These are phyloP conservation scores for Apiotrichum montevideense DNA, from an alignment of 1,284 basidiomycete genomes.

Conservation along the genomic window DNA sequence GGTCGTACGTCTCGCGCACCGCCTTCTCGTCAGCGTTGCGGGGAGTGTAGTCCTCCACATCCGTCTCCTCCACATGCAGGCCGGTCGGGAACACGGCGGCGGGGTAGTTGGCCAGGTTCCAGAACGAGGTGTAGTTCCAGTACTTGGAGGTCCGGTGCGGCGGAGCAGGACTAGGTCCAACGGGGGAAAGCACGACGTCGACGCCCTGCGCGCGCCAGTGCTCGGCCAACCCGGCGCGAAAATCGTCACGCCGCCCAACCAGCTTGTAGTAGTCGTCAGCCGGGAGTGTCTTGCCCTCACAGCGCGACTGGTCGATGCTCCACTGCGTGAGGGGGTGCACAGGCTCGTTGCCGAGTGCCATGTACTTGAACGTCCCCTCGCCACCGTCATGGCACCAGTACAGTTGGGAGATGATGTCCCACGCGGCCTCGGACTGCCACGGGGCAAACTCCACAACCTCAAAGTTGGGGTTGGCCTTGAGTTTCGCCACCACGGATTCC, in stretches of 20 bases:
- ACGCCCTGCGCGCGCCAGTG: slow-evolving; percentile 27
- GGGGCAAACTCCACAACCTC: slow-evolving; percentile 31
- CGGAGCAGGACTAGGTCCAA: slow-evolving; percentile 35
- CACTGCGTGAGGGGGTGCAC: slow-evolving; percentile 36
- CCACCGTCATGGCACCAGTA: slow-evolving; percentile 42
- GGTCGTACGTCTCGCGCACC: slow-evolving; percentile 24
- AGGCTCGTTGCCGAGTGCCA: slow-evolving; percentile 29
- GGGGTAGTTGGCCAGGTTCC: slow-evolving; percentile 65
- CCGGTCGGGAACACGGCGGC: slow-evolving; percentile 63
- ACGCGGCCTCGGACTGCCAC: slow-evolving; percentile 17
- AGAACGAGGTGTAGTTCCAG: slow-evolving; percentile 57
- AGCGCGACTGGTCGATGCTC: slow-evolving; percentile 20
- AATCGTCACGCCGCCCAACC: slow-evolving; percentile 27
- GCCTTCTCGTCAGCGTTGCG: slow-evolving; percentile 46
- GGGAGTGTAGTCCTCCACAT: slow-evolving; percentile 47
- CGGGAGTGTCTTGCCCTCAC: slow-evolving; percentile 17
- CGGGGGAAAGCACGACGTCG: slow-evolving; percentile 41
- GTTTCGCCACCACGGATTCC: slow-evolving; percentile 23
- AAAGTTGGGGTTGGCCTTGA: slow-evolving; percentile 23
- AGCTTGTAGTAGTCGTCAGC: slow-evolving; percentile 29
- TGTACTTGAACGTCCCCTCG: slow-evolving; percentile 13
- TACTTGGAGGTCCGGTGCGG: slow-evolving; percentile 35
- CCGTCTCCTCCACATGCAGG: slow-evolving; percentile 52
- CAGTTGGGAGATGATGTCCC: slow-evolving; percentile 31
- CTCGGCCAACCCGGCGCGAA: slow-evolving; percentile 22